Base-by-base conservation (phyloP, 169 alveolate species). In the Eimeria praecox region DNA sequence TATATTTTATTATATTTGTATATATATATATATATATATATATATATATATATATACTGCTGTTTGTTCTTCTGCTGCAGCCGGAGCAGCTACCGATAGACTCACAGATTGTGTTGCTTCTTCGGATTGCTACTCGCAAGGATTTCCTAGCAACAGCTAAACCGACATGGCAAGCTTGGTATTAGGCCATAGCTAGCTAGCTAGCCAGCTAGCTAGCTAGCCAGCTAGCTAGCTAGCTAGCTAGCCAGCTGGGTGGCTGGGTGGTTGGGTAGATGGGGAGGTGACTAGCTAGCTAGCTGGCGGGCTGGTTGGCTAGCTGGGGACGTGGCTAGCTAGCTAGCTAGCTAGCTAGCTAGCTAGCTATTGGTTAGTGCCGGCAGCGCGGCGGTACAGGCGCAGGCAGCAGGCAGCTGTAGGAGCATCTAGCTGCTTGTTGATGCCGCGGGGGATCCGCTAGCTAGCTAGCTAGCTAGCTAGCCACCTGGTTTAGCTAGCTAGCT, bases 91-190 rank as follows among this genome's bases (percentile, higher is more conserved):
- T 75, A 30, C 94, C 96, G 1, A 42, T 78, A 2, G 87, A 83
- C 56, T 92, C 87, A 10, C 96, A 94, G 44, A 85, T 94, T 40
- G 69, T 42, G 49, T 40, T 94, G 6, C 94, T 94, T 46, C 89
- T 94, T 52, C 52, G 92, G 62, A 77, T 94, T 59, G 96, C 96
- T 1, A 85, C 95, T 0, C 87, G 80, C 52, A 80, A 66, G 49
- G 92, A 94, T 33, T 44, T 77, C 69, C 78, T 94, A 2, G 94
- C 96, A 1, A 94, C 78, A 42, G 87, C 87, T 85, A 94, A 94
- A 30, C 93, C 96, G 8, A 94, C 96, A 40, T 94, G 96, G 96
- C 96, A 94, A 54, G 93, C 96, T 22, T 94, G 96, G 96, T 94
- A 54, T 44, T 94, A 77, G 44, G 33, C 8, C 33, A 18, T 42